Evolutionary conservation across 2,329 filamentous ascomycete genomes (phyloP).

Genomic region (Pseudopyricularia cyperi): DNA sequence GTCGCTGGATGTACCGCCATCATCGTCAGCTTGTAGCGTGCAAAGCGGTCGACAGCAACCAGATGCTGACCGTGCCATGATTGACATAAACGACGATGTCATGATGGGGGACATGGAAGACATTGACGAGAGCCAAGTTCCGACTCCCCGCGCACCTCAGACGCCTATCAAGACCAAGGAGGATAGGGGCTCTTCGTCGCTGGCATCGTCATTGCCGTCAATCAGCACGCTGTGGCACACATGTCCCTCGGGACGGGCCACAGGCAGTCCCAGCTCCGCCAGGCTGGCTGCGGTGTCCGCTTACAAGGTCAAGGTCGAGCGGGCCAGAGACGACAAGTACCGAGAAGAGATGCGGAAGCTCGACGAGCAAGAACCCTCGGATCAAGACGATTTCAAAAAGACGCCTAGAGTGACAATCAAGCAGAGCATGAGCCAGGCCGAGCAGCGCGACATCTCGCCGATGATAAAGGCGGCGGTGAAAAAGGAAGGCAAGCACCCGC

Average conservation of each 20-base stretch:
- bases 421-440: not conserved
- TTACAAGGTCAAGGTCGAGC: conserved; percentile 13
- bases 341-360: conserved; percentile 29
- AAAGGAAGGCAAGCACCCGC: not conserved
- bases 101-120: conserved; percentile 14
- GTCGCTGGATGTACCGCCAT: conserved; percentile 16
- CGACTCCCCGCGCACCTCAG: conserved; percentile 1
- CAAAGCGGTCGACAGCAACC: conserved; percentile 37
- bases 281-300: conserved; percentile 13
- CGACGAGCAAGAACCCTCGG: conserved; percentile 13
- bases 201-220: conserved; percentile 14
- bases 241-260: conserved; percentile 20
- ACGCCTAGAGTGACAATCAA: not conserved
- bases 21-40: conserved; percentile 24
- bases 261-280: conserved; percentile 17
- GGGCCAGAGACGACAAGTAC: conserved; percentile 22
- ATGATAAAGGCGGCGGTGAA: not conserved
- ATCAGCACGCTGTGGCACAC: conserved; percentile 27
- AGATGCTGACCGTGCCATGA: conserved; percentile 18
- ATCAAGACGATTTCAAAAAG: not conserved
- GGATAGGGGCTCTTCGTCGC: not conserved
- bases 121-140: not conserved
- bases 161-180: conserved; percentile 2
- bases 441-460: not conserved
- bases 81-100: conserved; percentile 15